These are phyloP conservation scores for Epichloe typhina DNA, from an alignment of 2,329 filamentous ascomycete genomes.

Conservation along the genomic window DNA sequence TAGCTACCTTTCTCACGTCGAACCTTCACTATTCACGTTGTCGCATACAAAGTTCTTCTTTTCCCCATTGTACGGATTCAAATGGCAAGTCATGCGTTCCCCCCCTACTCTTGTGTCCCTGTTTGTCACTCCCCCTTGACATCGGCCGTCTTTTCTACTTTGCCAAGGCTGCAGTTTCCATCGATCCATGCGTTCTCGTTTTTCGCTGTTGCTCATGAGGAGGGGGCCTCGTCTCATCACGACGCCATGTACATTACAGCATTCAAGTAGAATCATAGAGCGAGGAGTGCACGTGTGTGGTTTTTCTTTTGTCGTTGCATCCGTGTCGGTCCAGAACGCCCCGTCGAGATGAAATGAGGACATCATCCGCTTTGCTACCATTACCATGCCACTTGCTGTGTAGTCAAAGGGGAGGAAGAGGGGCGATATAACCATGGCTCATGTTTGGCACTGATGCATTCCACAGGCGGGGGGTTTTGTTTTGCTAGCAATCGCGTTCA, in stretches of 20 bases:
- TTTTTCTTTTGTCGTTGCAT: background rate
- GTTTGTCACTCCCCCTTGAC: too few relatives aligned
- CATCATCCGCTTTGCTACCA: background rate
- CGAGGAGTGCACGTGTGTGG: background rate
- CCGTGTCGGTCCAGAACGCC: background rate
- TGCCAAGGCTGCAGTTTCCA: too few relatives aligned
- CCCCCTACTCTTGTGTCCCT: too few relatives aligned
- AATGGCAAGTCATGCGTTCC: too few relatives aligned
- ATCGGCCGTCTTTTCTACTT: too few relatives aligned
- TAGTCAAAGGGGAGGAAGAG: too few relatives aligned
- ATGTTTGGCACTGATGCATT: background rate
- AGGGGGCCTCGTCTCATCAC: background rate
- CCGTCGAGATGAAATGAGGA: background rate
- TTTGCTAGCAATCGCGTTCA: too few relatives aligned
- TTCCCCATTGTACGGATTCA: too few relatives aligned
- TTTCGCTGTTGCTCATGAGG: background rate
- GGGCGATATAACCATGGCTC: background rate
- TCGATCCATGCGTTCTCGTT: background rate
- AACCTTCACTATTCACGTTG: too few relatives aligned
- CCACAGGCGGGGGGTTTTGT: background rate
- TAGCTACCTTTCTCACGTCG: too few relatives aligned
- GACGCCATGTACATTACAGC: background rate
- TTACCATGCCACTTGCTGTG: too few relatives aligned
- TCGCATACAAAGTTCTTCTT: too few relatives aligned
- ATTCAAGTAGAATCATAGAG: background rate